Percentiles rank a stretch among this genome's conserved stretches.
Evolutionary conservation across 2,329 filamentous ascomycete species (phyloP).

Genomic region (Corinectria fuckeliana): DNA sequence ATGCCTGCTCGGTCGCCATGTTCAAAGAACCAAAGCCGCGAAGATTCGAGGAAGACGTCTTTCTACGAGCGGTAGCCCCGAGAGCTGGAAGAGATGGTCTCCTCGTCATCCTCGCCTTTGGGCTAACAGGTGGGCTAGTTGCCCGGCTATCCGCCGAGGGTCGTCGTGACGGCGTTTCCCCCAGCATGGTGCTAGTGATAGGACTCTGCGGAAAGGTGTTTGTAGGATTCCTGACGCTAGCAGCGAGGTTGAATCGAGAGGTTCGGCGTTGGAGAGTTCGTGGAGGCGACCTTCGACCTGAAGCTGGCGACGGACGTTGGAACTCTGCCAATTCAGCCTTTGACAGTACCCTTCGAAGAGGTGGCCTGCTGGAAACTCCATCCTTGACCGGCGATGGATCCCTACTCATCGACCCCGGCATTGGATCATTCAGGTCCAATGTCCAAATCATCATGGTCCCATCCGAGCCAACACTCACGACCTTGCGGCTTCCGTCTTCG

Average conservation of each 20-base stretch:
- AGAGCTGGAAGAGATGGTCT: constrained; percentile 63
- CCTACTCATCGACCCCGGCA: constrained; percentile 50
- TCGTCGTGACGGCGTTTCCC: constrained; percentile 56
- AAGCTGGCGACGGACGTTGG: constrained; percentile 56
- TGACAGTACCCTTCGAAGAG: constrained; percentile 84
- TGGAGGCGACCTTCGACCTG: constrained; percentile 62
- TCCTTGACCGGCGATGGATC: constrained; percentile 63
- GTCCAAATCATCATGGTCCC: constrained; percentile 85
- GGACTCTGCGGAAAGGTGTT: constrained; percentile 50
- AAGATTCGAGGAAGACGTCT: constrained; percentile 53
- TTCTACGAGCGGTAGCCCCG: constrained; percentile 54
- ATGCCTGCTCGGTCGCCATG: constrained; percentile 69
- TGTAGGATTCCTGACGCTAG: constrained; percentile 47
- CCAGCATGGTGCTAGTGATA: constrained; percentile 46
- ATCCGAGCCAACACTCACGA: constrained; percentile 80
- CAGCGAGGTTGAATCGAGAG: constrained; percentile 57
- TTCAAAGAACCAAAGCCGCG: constrained; percentile 63
- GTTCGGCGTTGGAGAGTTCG: constrained; percentile 60
- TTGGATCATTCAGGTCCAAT: constrained; percentile 57
- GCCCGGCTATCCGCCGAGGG: constrained; percentile 52
- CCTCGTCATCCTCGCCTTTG: constrained; percentile 53
- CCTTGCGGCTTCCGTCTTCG: constrained; percentile 59
- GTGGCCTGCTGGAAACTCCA: constrained; percentile 66
- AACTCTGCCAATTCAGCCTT: constrained; percentile 88
- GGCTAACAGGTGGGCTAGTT: constrained; percentile 58